Conservation (phyloP, 1,284 basidiomycete species). For the Ustilago sp. region DNA sequence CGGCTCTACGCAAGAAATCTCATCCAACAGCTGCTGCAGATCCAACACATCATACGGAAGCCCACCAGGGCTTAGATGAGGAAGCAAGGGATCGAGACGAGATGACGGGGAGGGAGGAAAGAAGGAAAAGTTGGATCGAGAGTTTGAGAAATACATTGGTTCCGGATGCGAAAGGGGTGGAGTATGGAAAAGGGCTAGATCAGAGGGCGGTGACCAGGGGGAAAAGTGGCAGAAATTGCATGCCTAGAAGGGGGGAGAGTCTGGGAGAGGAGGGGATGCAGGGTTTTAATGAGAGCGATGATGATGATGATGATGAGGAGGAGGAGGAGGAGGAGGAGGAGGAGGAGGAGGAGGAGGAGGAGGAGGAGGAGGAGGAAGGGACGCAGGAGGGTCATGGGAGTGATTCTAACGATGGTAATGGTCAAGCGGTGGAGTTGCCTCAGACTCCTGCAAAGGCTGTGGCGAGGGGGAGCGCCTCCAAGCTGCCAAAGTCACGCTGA, state of each 20-base stretch:
- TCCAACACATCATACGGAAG: not conserved
- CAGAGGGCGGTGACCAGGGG: slow-evolving; percentile 43
- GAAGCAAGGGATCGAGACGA: not conserved
- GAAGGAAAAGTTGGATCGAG: slow-evolving; percentile 24
- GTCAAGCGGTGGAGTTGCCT: not conserved
- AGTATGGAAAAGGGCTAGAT: slow-evolving; percentile 27
- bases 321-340: not conserved
- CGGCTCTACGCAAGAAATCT: slow-evolving; percentile 22
- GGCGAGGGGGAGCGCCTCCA: not conserved
- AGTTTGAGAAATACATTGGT: slow-evolving; percentile 35
- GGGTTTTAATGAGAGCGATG: slow-evolving; percentile 28
- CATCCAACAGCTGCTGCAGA: slow-evolving; percentile 3
- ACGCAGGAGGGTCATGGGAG: not conserved
- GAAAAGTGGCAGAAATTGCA: slow-evolving; percentile 32
- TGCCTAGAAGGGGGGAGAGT: slow-evolving; percentile 18
- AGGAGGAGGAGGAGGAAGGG: not conserved
- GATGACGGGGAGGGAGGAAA: not conserved
- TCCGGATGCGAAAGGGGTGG: slow-evolving; percentile 15
- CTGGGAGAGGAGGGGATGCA: not conserved
- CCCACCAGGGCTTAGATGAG: not conserved
- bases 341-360: not conserved
- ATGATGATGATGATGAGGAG: slow-evolving; percentile 19
- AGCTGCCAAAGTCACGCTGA: not conserved
- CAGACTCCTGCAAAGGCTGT: not conserved
- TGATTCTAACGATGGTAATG: not conserved